Conservation (phyloP, 352 stramenopile genomes). For the Aphanomyces euteiches region DNA sequence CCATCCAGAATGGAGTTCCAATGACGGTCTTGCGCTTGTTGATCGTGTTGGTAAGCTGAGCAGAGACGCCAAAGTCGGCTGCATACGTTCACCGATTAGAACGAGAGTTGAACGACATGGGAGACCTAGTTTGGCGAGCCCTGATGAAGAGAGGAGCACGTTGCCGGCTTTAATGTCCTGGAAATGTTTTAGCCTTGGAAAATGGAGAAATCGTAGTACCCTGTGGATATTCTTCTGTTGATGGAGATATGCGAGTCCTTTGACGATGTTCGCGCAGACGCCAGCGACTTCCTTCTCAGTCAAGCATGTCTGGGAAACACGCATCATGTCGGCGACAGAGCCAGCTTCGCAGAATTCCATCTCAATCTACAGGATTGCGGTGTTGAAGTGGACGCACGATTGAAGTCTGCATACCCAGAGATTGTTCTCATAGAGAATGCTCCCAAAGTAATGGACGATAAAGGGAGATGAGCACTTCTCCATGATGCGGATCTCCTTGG, state of each 20-base stretch:
- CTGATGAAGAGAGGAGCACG: slow-evolving; percentile 65
- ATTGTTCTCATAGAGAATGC: slow-evolving; percentile 68
- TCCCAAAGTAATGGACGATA: slow-evolving; percentile 83
- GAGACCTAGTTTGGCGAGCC: slow-evolving; percentile 61
- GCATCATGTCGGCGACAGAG: slow-evolving; percentile 77
- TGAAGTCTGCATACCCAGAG: slow-evolving; percentile 40
- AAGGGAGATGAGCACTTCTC: slow-evolving; percentile 74
- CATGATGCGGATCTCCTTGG: slow-evolving; percentile 83
- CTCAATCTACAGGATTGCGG: slow-evolving; percentile 53
- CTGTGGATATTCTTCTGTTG: slow-evolving; percentile 74
- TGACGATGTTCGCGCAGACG: slow-evolving; percentile 60
- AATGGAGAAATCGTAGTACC: slow-evolving; percentile 20
- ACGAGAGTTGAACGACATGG: slow-evolving; percentile 3
- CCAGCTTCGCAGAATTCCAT: slow-evolving; percentile 88
- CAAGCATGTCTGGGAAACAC: slow-evolving; percentile 47
- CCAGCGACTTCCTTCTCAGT: slow-evolving; percentile 67
- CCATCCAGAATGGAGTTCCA: slow-evolving; percentile 90
- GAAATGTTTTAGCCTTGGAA: neutral
- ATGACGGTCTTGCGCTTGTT: slow-evolving; percentile 89
- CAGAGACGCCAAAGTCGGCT: slow-evolving; percentile 89
- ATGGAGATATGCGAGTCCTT: slow-evolving; percentile 81
- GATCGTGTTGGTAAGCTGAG: slow-evolving; percentile 85
- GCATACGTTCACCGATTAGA: neutral
- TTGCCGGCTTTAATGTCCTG: slow-evolving; percentile 85
- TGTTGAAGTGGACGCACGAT: neutral